A percentile compares a stretch with the other conserved stretches of the same genome.
Evolutionary conservation across 2,329 filamentous ascomycete species (phyloP).

Genomic region (Sarocladiaceae sp.): DNA sequence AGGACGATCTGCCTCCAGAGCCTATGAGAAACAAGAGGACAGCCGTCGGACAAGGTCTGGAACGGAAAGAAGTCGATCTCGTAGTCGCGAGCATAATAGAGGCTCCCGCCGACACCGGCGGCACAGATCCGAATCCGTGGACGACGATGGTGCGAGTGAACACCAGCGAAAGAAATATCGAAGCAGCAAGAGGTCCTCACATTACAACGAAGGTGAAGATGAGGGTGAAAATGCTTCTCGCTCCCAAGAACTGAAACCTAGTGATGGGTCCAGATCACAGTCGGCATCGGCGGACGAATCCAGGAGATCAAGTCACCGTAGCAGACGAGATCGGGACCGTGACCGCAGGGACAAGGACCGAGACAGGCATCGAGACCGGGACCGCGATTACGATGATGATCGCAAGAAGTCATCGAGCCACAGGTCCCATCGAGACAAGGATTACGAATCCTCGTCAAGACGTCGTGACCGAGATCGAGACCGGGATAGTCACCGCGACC

Average conservation of each 20-base stretch:
- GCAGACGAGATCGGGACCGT: conserved; percentile 43
- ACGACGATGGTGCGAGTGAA: conserved; percentile 42
- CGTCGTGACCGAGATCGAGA: conserved; percentile 36
- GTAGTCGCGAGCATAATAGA: conserved; percentile 40
- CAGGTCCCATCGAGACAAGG: conserved; percentile 39
- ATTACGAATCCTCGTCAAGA: conserved; percentile 26
- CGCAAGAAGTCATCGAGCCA: conserved; percentile 33
- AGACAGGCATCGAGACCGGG: conserved; percentile 20
- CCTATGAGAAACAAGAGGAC: conserved; percentile 16
- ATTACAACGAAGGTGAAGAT: conserved; percentile 44
- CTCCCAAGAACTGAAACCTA: conserved; percentile 36
- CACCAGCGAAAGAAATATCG: conserved; percentile 49
- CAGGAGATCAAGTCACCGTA: conserved; percentile 54
- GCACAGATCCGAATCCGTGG: conserved; percentile 50
- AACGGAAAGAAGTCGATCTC: conserved; percentile 24
- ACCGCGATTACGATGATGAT: conserved; percentile 34
- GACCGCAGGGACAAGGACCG: conserved; percentile 41
- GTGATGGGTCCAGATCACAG: conserved; percentile 48
- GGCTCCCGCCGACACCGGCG: conserved; percentile 47
- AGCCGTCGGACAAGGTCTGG: conserved; percentile 9
- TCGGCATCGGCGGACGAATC: conserved; percentile 61
- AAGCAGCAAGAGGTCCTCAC: conserved; percentile 34
- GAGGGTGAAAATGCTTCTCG: conserved; percentile 43
- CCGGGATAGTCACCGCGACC: conserved; percentile 31
- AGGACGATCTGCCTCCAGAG: conserved; percentile 11